Conservation (phyloP, 2,329 filamentous ascomycete species). For the Phialemoniopsis sp. region DNA sequence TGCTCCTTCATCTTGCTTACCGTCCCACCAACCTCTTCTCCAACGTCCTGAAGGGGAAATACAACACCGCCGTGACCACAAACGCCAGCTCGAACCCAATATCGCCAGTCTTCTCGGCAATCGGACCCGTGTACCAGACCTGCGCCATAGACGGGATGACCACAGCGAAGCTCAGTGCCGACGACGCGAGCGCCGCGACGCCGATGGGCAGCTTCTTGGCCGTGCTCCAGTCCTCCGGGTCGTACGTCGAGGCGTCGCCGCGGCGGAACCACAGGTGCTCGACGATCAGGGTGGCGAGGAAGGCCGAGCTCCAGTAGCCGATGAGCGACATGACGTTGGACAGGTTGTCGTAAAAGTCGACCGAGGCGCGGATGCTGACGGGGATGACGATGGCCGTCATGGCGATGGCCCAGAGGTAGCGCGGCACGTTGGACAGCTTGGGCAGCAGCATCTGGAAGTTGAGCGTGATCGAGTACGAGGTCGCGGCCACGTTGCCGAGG, state of each 20-base stretch:
- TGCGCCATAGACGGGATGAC: conserved; percentile 37
- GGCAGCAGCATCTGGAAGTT: conserved; percentile 49
- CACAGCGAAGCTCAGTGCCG: conserved; percentile 14
- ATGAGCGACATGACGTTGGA: conserved; percentile 40
- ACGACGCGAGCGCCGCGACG: conserved; percentile 15
- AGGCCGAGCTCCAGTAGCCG: conserved; percentile 40
- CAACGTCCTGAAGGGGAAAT: conserved; percentile 30
- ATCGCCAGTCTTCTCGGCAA: conserved; percentile 36
- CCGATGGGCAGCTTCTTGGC: conserved; percentile 17
- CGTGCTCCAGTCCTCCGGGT: conserved; percentile 16
- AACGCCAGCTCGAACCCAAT: conserved; percentile 41
- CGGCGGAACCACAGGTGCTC: conserved; percentile 20
- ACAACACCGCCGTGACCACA: conserved; percentile 31
- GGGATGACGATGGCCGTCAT: conserved; percentile 34
- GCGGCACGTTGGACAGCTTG: conserved; percentile 22
- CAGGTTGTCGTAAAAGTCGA: conserved; percentile 32
- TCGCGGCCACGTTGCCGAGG: conserved; percentile 55
- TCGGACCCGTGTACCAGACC: conserved; percentile 37
- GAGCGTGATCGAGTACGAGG: conserved; percentile 58
- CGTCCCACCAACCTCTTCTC: conserved; percentile 13
- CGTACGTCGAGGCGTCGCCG: conserved; percentile 12
- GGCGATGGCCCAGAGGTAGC: conserved; percentile 33
- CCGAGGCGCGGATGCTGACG: conserved; percentile 31
- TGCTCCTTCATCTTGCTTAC: too few species aligned
- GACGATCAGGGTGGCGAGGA: conserved; percentile 29